Base-by-base conservation (phyloP, 495 filamentous ascomycete species). In the Daldinia vernicosa region DNA sequence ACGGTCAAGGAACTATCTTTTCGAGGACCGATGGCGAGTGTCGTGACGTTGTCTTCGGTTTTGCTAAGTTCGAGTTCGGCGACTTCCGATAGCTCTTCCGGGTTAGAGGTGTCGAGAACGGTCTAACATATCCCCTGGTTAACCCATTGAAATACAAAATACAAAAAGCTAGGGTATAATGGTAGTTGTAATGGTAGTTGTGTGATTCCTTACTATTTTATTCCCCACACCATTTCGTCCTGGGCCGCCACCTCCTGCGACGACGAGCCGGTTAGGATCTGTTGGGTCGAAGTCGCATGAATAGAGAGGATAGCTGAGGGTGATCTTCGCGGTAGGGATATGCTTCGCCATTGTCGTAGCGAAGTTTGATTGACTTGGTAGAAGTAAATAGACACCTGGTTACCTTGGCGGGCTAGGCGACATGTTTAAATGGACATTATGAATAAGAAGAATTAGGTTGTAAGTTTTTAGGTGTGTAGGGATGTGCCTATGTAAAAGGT, bases 191-290 rank as follows among this genome's bases (percentile, higher is more conserved):
- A n/a, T n/a, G n/a, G n/a, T n/a, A n/a, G n/a, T n/a, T n/a, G 4
- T 39, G 12, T n/a, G 27, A 56, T 51, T 53, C n/a, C 75, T 43
- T 66, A 91, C 92, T 77, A 98, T 93, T 80, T 94, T 95, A 80
- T 98, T 99, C 30, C 89, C 88, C 35, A 98, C 93, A 52, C 94
- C 95, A 75, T 86, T 95, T 63, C 90, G 88, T 40, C 91, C 89
- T 75, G 93, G 90, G 19, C 95, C 95, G 66, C 95, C 95, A 54
- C 95, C 95, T 28, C 95, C 95, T 37, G 90, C 95, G n/a, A 97
- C 93, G 8, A 97, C 81, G 30, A 98, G 83, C 53, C 87, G 87
- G 66, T 86, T 84, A 63, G 88, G 86, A 82, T 95, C 88, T 72
- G 90, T 84, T 56, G 92, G 91, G 75, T 95, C 92, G 79, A 98